Percentiles rank a stretch among this genome's conserved stretches.
These are phyloP conservation scores for Actinomortierella wolfii DNA, from an alignment of 371 early-diverging fungal genomes.

Conservation along the genomic window DNA sequence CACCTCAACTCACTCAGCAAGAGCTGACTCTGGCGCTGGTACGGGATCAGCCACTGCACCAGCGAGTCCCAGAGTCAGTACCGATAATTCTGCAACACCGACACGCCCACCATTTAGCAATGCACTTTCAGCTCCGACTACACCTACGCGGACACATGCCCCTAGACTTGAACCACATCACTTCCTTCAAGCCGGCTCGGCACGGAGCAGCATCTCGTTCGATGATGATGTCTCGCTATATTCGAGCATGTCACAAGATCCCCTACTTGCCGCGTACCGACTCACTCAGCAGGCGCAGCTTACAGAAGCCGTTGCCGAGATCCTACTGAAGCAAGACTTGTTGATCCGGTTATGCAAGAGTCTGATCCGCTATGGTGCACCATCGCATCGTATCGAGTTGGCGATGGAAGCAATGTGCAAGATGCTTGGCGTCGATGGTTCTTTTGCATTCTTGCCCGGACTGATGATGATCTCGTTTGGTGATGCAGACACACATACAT, in stretches of 20 bases:
- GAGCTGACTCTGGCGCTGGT: neutral
- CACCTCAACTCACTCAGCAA: neutral
- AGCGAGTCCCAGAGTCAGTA: neutral
- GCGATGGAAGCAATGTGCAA: conserved; percentile 59
- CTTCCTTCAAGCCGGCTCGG: conserved; percentile 5
- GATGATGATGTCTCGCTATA: conserved; percentile 16
- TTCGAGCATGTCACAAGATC: conserved; percentile 18
- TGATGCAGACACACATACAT: conserved; percentile 73
- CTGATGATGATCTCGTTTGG: conserved; percentile 78
- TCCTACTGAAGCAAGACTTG: conserved; percentile 63
- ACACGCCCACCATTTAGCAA: neutral
- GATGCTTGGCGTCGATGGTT: conserved; percentile 69
- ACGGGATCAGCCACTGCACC: neutral
- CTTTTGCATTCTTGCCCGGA: conserved; percentile 75
- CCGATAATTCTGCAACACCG: neutral
- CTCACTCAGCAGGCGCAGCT: conserved; percentile 19
- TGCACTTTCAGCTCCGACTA: neutral
- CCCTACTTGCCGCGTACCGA: conserved; percentile 15
- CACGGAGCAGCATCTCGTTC: conserved; percentile 23
- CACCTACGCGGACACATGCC: conserved; percentile 7
- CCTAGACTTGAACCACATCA: too few species aligned
- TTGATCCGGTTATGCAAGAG: conserved; percentile 57
- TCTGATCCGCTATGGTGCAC: conserved; percentile 63
- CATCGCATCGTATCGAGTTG: conserved; percentile 65
- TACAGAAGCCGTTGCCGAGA: conserved; percentile 51